Evolutionary conservation across 78 protist species (phyloP).

Genomic region (Tieghemostelium lacteum): DNA sequence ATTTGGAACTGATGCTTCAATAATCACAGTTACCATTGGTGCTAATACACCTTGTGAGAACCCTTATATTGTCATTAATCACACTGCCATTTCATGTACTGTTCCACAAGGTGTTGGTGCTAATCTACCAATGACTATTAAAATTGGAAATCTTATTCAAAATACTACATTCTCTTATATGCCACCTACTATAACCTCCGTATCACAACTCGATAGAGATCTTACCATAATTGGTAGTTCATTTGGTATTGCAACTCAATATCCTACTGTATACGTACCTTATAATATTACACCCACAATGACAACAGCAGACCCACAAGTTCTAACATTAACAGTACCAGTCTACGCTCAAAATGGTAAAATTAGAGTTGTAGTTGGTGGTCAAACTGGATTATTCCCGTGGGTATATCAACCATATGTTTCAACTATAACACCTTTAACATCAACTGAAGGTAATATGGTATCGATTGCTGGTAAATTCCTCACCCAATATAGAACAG

Average conservation of each 20-base stretch:
- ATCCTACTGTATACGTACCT: neutral
- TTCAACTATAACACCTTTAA: neutral
- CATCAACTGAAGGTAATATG: neutral
- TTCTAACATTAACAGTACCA: neutral
- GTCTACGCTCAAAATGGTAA: slow-evolving; percentile 19
- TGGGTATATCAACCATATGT: neutral
- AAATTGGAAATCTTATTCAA: no score
- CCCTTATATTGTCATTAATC: neutral
- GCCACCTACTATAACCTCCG: neutral
- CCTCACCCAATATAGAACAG: slow-evolving; percentile 2
- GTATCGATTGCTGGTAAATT: slow-evolving; percentile 4
- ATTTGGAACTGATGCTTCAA: slow-evolving; percentile 2
- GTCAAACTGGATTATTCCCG: neutral
- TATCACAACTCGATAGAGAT: neutral
- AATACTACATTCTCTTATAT: neutral
- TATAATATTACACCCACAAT: neutral
- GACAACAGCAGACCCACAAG: neutral
- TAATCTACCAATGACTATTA: no score
- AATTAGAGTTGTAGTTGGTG: neutral
- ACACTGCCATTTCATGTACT: neutral
- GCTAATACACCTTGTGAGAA: neutral
- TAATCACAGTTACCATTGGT: slow-evolving; percentile 19
- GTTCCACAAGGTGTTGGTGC: neutral
- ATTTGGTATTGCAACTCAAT: neutral
- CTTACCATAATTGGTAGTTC: neutral